Conservation (phyloP, 805 yeast species). For the Suhomyces sp. region DNA sequence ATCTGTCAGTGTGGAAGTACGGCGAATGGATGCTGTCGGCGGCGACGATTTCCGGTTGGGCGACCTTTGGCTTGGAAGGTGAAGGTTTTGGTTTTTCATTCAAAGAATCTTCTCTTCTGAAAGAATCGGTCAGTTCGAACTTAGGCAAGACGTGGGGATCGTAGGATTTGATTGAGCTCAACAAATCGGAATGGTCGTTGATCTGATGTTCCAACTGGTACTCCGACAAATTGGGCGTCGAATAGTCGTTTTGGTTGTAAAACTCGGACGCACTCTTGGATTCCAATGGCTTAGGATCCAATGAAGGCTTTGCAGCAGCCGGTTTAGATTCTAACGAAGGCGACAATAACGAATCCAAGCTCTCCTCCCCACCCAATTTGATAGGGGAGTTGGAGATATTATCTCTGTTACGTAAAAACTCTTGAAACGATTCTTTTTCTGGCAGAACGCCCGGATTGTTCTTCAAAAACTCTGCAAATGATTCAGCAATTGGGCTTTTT, state of each 20-base stretch:
- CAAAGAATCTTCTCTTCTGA: background rate
- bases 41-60: background rate
- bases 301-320: background rate
- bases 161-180: constrained; percentile 32
- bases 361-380: background rate
- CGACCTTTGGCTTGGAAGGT: background rate
- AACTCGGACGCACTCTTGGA: constrained; percentile 1
- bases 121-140: background rate
- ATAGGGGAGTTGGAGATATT: background rate
- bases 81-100: background rate
- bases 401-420: constrained; percentile 2
- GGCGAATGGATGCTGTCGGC: constrained; percentile 27
- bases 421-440: constrained; percentile 3
- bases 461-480: constrained; percentile 4
- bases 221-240: constrained; percentile 44
- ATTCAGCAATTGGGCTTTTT: constrained; percentile 1
- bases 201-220: constrained; percentile 42
- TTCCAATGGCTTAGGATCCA: background rate
- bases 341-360: background rate
- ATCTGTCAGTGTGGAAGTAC: constrained; percentile 29
- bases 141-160: constrained; percentile 34
- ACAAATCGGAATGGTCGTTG: constrained; percentile 32
- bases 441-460: constrained; percentile 1
- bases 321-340: background rate
- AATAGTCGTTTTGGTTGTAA: constrained; percentile 24